Percentiles rank a stretch among this genome's conserved stretches.
Evolutionary conservation across 1,284 basidiomycete species (phyloP).

Genomic region (Apiotrichum montevideense): DNA sequence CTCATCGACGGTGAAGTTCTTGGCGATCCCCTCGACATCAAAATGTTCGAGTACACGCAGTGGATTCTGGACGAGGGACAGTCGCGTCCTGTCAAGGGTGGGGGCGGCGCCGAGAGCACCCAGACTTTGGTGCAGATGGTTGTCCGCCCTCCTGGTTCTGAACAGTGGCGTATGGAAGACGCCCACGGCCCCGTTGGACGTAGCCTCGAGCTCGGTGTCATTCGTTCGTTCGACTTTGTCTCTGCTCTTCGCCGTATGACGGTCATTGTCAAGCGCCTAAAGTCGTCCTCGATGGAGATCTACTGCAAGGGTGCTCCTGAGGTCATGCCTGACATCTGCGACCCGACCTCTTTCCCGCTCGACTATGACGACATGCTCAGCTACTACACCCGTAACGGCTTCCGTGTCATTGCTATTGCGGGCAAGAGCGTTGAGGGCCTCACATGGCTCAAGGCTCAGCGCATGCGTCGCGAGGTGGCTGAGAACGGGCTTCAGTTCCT

Average conservation of each 20-base stretch:
- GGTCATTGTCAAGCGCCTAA: conserved; percentile 91
- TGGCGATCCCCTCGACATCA: conserved; percentile 93
- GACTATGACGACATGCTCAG: conserved; percentile 96
- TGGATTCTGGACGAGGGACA: conserved; percentile 95
- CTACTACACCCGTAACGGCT: conserved; percentile 95
- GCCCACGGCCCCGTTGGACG: conserved; percentile 63
- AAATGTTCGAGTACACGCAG: conserved; percentile 94
- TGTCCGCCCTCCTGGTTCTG: conserved; percentile 87
- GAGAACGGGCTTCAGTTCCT: conserved; percentile 88
- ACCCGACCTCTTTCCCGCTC: conserved; percentile 78
- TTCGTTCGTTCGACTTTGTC: conserved; percentile 94
- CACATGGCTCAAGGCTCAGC: conserved; percentile 96
- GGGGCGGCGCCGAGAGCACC: conserved; percentile 57
- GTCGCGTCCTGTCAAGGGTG: conserved; percentile 53
- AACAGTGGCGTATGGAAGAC: conserved; percentile 83
- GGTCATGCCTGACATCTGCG: conserved; percentile 93
- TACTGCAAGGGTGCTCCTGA: conserved; percentile 99
- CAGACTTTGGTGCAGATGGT: conserved; percentile 93
- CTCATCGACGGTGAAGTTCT: conserved; percentile 82
- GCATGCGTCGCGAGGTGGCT: conserved; percentile 92
- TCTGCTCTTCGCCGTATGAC: conserved; percentile 92
- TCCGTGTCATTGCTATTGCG: conserved; percentile 96
- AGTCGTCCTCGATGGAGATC: conserved; percentile 90
- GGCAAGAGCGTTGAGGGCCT: conserved; percentile 91
- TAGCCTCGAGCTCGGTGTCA: conserved; percentile 92